Evolutionary conservation across 345 rosid genomes (phyloP).

Genomic region (Carallia pectinifolia): DNA sequence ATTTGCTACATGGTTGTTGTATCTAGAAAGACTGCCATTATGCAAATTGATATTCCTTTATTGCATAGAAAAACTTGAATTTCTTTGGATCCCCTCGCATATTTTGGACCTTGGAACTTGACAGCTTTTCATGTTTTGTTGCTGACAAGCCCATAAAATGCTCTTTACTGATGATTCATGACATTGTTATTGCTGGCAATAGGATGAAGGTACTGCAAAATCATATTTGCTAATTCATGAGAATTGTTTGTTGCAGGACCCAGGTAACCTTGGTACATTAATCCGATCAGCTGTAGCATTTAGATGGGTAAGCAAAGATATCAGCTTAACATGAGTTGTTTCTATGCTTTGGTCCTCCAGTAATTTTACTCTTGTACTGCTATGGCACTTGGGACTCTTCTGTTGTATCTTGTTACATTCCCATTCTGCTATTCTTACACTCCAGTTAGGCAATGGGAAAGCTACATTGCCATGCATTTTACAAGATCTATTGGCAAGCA

Average conservation of each 20-base stretch:
- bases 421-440: neutral
- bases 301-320: slow-evolving; percentile 62
- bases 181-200: slow-evolving; percentile 14
- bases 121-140: neutral
- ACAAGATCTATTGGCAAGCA: too few relatives aligned
- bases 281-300: slow-evolving; percentile 89
- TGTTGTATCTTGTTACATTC: neutral
- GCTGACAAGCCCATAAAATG: slow-evolving; percentile 2
- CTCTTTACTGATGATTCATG: slow-evolving; percentile 4
- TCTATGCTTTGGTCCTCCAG: too few relatives aligned
- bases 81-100: neutral
- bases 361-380: too few relatives aligned
- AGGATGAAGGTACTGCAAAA: slow-evolving; percentile 10
- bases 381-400: too few relatives aligned
- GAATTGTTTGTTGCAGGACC: slow-evolving; percentile 62
- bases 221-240: slow-evolving; percentile 17
- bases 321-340: neutral
- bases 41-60: neutral
- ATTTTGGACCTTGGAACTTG: too few relatives aligned
- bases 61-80: neutral
- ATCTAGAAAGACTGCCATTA: too few relatives aligned
- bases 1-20: too few relatives aligned
- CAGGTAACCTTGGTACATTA: slow-evolving; percentile 89
- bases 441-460: neutral
- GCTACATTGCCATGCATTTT: neutral